Evolutionary conservation across 805 yeast species (phyloP), one percentile per base, ranked within the genome.

Genomic region (Priceomyces castillae): DNA sequence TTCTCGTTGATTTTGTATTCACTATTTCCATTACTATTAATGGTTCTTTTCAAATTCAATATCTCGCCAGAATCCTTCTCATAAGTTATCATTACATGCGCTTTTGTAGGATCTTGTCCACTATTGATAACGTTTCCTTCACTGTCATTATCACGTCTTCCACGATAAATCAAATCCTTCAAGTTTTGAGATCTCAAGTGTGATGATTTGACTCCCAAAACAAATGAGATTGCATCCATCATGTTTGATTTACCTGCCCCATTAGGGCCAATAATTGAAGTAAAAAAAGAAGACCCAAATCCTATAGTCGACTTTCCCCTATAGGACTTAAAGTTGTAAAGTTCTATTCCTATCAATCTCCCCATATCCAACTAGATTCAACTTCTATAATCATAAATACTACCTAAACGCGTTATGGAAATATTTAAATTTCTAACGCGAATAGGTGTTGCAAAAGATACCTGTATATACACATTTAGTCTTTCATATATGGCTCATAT

Each of bases 241-340:
- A 94, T 86, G 59, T 94, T 94, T 34, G 96, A 86, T 67, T 94
- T 94, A 6, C 99, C 99, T 0, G 97, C 86, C 26, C 99, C 99
- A 73, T 94, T 94, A n/a, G 98, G 98, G 1, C 99, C 99, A 45
- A 94, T 86, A 48, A 94, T 87, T 36, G 95, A 84, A 1, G 96
- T 88, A 69, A 94, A 94, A 47, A 77, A 73, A 0, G 90, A 78
- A 10, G 82, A 74, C 0, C 97, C 97, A 63, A 94, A 86, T 2
- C 94, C 95, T 17, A 92, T 78, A 4, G 74, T 73, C 14, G 88
- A 76, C 0, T 77, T 74, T 0, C 96, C 97, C 42, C 78, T 73
- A 59, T 94, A 94, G 0, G 97, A 90, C 68, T 94, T 94, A 80
- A 94, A 94, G 64, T 94, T 89, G 64, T 77, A 71, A 26, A 90